phyloP scores from a whole-genome alignment of 2,329 filamentous ascomycete species.

The Orbilia quercus region DNA sequence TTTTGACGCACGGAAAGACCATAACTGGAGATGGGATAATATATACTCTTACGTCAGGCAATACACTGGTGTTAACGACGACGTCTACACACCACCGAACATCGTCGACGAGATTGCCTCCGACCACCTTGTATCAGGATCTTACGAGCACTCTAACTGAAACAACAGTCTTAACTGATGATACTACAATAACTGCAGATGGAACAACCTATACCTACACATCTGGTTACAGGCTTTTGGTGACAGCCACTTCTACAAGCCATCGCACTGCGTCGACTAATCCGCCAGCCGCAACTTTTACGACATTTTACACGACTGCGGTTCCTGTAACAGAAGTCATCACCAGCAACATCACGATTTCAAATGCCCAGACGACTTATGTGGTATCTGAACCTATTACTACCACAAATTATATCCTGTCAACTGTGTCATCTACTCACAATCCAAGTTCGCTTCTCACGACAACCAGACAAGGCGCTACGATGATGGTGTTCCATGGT shows the following conservation, averaged over 20 bases:
- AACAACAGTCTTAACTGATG: constrained; percentile 9
- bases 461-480: not conserved
- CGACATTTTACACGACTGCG: not conserved
- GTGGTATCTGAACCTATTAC: not conserved
- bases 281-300: too few relatives aligned
- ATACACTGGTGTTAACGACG: not conserved
- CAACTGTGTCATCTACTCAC: not conserved
- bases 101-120: constrained; percentile 1
- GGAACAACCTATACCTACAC: constrained; percentile 14
- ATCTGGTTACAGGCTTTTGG: constrained; percentile 13
- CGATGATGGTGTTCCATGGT: not conserved
- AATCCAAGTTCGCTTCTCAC: not conserved
- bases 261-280: constrained; percentile 15
- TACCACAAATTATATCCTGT: not conserved
- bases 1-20: constrained; percentile 15
- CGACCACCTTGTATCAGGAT: too few relatives aligned
- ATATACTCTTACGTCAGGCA: constrained; percentile 9
- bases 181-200: constrained; percentile 13
- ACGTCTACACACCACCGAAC: constrained; percentile 20
- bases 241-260: constrained; percentile 9
- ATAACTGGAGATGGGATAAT: constrained; percentile 13
- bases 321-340: constrained; percentile 2
- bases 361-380: constrained; percentile 6
- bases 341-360: constrained; percentile 12
- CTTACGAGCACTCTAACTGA: not conserved